Base-by-base conservation (phyloP, 345 rosid genomes). In the Lumnitzera littorea region DNA sequence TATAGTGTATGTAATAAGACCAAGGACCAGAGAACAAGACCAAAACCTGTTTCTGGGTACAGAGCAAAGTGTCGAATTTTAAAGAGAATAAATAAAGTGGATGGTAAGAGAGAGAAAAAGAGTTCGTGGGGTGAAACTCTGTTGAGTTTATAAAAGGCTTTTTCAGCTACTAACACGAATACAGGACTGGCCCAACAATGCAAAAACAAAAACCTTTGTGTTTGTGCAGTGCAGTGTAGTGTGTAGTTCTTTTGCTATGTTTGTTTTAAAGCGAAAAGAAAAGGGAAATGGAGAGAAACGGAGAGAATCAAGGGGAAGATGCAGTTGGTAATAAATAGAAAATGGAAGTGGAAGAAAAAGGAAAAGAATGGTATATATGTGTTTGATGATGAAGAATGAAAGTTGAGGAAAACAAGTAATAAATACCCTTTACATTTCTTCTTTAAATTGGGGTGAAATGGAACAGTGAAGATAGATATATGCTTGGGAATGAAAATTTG, bases 51-150 rank as follows among this genome's bases (percentile, higher is more conserved):
- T 65, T 78, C 65, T 59, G 74, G 73, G 72, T 51, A 77, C 76
- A 76, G 73, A 64, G 68, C 74, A 71, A 78, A 75, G 78, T 58
- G 81, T 77, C 70, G 66, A 76, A 72, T 69, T 81, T 82, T 6
- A 74, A 81, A 72, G 81, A 71, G 76, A 65, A 36, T 36, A 73
- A 75, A 75, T 75, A 76, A 72, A 71, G 80, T 68, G 70, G 24
- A 47, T 43, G 24, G 70, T 54, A 61, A 53, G 58, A 23, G 29
- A 65, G 81, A 58, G 67, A 46, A 59, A 54, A 53, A 61, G 71
- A 62, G 63, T 62, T 54, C 58, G 73, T 43, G 63, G 31, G 69
- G 57, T 17, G 65, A 24, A 55, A 8, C 49, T 53, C 53, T 49
- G 52, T 62, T 17, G 16, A 64, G 77, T 55, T 62, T 51, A 65